Base-by-base conservation (phyloP, 2,329 filamentous ascomycete species). In the Lachnellula subtilissima region DNA sequence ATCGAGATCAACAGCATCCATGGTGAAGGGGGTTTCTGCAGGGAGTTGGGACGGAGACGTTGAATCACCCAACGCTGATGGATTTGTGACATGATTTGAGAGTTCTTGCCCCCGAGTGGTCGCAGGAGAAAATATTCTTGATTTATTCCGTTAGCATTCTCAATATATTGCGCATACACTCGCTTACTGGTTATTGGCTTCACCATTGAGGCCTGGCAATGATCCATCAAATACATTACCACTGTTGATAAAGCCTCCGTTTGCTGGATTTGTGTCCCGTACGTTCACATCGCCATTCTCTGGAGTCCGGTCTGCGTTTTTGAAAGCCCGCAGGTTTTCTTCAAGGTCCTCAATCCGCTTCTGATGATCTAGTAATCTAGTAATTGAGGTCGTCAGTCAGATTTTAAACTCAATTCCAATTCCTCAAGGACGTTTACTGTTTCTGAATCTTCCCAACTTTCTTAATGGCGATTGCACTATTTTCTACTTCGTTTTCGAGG, bases 1-100 rank as follows among this genome's bases (percentile, higher is more conserved):
- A 7, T 61, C 63, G 12, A 65, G 40, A 17, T 59, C 52, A 36
- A 65, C 61, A 5, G 54, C 50, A 43, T 65, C 62, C 35, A 65
- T 53, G 7, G 42, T 57, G 12, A 62, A 62, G 5, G 35, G 56
- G n/a, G 37, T 40, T 40, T 40, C 37, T 14, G n/a, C 37, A 40
- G 37, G n/a, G 14, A 15, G 52, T 28, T 32, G 52, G 9, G 35
- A 43, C 7, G n/a, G 22, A 19, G 37, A 35, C 5, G 25, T 45
- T 22, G 37, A 40, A 42, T 5, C 35, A 9, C 19, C 37, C 37
- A 40, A 40, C 14, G 37, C n/a, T 4, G 37, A 40, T 40, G 14
- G 12, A 15, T 40, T 17, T 40, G 37, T 7, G 37, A 15, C n/a
- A 17, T 40, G 37, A 2, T 32, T 9, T 17, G 37, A 40, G n/a